Evolutionary conservation across 352 stramenopile genomes (phyloP).

Genomic region (Phytopythium cucurbitacearum): DNA sequence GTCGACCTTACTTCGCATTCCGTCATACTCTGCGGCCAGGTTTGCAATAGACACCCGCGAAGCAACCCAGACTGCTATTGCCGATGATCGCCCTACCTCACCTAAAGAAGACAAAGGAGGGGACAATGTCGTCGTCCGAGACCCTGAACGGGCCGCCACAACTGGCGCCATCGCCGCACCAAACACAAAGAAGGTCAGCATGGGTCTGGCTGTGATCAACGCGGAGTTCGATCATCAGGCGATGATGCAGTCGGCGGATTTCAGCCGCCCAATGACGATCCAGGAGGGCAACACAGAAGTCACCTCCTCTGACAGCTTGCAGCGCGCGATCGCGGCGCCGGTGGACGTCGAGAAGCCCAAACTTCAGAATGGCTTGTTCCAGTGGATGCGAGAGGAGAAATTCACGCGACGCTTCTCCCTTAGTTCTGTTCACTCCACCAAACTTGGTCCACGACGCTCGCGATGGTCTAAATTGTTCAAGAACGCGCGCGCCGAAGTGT

Average conservation of each 20-base stretch:
- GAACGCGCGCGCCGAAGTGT: constrained; percentile 12
- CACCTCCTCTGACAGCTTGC: no score
- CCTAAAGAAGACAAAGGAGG: background rate
- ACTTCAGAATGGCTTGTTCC: constrained; percentile 1
- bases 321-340: no score
- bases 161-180: background rate
- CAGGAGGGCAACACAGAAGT: background rate
- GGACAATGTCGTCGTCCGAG: no score
- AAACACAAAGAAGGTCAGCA: constrained; percentile 20
- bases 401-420: constrained; percentile 36
- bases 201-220: constrained; percentile 18
- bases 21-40: background rate
- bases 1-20: constrained; percentile 2
- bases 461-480: constrained; percentile 17
- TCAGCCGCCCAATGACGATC: background rate
- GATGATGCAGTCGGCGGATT: background rate
- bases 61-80: background rate
- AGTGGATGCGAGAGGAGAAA: constrained; percentile 17
- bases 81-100: no score
- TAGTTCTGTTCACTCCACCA: constrained; percentile 15
- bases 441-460: background rate
- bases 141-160: background rate
- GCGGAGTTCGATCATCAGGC: constrained; percentile 9
- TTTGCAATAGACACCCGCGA: constrained; percentile 3
- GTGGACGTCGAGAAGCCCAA: background rate